phyloP scores from a whole-genome alignment of 352 stramenopile species.

The Phytophthora aleatoria region DNA sequence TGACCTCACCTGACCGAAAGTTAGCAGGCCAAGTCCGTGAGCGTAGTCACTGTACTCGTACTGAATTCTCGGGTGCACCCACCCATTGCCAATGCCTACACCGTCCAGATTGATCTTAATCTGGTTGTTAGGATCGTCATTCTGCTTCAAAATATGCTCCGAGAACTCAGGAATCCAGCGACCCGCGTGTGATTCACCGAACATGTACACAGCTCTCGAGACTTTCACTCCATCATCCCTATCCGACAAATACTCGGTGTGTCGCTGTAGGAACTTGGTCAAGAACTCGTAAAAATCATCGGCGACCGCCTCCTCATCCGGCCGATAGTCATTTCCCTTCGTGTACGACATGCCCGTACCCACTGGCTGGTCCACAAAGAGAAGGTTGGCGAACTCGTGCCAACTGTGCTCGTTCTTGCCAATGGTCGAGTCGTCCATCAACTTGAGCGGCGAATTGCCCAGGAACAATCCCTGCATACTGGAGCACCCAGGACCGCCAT shows the following conservation, averaged over 20 bases:
- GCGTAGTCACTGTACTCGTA: constrained; percentile 96
- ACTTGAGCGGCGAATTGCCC: constrained; percentile 72
- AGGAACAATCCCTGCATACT: constrained; percentile 83
- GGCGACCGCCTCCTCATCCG: constrained; percentile 50
- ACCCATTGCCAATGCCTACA: constrained; percentile 97
- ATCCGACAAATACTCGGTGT: constrained; percentile 69
- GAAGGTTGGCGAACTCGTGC: constrained; percentile 73
- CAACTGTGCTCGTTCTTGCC: constrained; percentile 76
- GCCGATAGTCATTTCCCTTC: constrained; percentile 55
- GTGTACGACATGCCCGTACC: constrained; percentile 81
- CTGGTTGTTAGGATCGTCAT: constrained; percentile 42
- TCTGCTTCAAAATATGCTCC: constrained; percentile 91
- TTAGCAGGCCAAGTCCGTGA: constrained; percentile 93
- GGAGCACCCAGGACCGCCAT: constrained; percentile 81
- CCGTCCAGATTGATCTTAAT: constrained; percentile 77
- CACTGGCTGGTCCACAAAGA: constrained; percentile 88
- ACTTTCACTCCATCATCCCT: constrained; percentile 43
- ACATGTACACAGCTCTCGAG: constrained; percentile 92
- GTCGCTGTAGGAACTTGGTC: constrained; percentile 90
- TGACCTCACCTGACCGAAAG: constrained; percentile 70
- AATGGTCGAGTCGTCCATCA: constrained; percentile 57
- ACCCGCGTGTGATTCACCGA: constrained; percentile 96
- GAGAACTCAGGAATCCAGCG: constrained; percentile 98
- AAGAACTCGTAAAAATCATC: constrained; percentile 95
- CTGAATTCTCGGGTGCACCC: constrained; percentile 95